Conservation (phyloP, 139 green algal species). For the Volvox africanus region DNA sequence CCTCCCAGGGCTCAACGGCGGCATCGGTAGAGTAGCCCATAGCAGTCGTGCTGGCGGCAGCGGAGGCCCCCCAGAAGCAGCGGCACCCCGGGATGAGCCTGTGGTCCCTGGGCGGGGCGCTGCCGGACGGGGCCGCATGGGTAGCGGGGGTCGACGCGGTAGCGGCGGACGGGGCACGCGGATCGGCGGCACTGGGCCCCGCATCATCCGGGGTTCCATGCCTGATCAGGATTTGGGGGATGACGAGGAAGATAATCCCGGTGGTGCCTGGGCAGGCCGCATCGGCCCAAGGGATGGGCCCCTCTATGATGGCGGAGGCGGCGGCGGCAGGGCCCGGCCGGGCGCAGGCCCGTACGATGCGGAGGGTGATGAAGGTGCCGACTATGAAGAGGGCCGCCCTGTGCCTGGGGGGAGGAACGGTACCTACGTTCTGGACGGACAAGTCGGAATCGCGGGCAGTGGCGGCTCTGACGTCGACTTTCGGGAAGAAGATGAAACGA, state of each 20-base stretch:
- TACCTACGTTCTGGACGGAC: background rate
- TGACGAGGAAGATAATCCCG: background rate
- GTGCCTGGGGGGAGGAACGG: background rate
- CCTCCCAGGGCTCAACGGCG: background rate
- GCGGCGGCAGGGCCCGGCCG: no score
- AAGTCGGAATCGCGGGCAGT: no score
- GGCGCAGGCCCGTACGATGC: background rate
- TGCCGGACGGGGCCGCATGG: background rate
- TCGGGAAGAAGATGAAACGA: background rate
- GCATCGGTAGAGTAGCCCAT: background rate
- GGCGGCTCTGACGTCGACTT: no score
- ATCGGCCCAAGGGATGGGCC: background rate
- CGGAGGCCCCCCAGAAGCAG: background rate
- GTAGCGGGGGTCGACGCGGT: background rate
- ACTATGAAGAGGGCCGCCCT: background rate
- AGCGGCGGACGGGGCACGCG: conserved; percentile 1
- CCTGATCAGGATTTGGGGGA: background rate
- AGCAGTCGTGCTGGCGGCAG: background rate
- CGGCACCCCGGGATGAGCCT: background rate
- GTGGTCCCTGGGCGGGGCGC: background rate
- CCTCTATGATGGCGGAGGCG: background rate
- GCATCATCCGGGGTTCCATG: background rate
- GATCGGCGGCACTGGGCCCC: conserved; percentile 10
- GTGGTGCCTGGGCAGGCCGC: no score
- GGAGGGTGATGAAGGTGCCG: background rate